phyloP scores from a whole-genome alignment of 23 red algal genomes.

The Porphyridium purpureum region DNA sequence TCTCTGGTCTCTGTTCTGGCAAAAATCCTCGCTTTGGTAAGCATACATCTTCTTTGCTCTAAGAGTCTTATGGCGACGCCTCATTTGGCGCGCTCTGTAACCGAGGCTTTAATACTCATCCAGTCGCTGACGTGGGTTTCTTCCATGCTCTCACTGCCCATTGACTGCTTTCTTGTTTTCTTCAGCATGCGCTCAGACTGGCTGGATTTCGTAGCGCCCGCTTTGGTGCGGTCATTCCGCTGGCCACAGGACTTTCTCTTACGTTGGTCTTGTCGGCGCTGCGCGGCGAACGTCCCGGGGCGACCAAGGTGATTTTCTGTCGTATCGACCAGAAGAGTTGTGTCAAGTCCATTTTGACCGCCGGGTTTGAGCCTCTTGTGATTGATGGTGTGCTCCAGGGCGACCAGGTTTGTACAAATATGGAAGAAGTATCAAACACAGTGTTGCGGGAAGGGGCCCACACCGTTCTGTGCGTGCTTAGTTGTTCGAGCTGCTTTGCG shows the following conservation, averaged over 20 bases:
- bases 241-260: slow-evolving; percentile 30
- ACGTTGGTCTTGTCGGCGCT: slow-evolving; percentile 19
- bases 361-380: slow-evolving; percentile 9
- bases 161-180: no score
- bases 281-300: slow-evolving; percentile 3
- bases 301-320: slow-evolving; percentile 6
- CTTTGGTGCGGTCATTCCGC: slow-evolving; percentile 7
- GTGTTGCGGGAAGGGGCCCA: no score
- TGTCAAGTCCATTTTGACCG: slow-evolving; percentile 17
- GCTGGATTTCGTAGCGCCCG: slow-evolving; percentile 11
- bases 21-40: slow-evolving; percentile 5
- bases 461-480: slow-evolving; percentile 12
- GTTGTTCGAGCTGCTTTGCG: slow-evolving; percentile 24
- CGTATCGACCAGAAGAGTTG: slow-evolving; percentile 35
- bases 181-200: slow-evolving; percentile 10
- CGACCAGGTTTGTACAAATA: no score
- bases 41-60: no score
- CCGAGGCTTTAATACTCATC: no score
- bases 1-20: slow-evolving; percentile 12
- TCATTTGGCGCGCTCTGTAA: no score
- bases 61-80: no score
- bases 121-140: no score
- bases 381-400: slow-evolving; percentile 13
- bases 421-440: no score
- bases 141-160: no score